phyloP scores from a whole-genome alignment of 352 stramenopile species.

The Phytopythium mirpurense region DNA sequence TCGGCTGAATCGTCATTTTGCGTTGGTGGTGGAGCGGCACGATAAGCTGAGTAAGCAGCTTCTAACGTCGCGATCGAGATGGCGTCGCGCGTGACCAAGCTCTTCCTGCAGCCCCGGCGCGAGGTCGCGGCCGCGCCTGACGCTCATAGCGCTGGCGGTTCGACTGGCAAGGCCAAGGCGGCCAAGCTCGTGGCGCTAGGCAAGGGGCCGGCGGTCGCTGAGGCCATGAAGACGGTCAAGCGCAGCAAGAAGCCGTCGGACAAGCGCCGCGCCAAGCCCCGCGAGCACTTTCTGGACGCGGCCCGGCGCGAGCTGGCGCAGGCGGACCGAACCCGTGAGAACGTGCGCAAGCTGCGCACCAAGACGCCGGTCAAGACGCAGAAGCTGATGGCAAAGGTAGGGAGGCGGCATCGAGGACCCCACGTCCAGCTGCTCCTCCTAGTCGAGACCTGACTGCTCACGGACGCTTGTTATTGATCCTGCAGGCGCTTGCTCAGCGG shows the following conservation, averaged over 20 bases:
- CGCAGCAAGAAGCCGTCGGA: constrained; percentile 21
- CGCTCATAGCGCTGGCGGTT: constrained; percentile 1
- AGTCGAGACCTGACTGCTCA: not conserved
- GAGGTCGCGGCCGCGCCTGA: constrained; percentile 12
- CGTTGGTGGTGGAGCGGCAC: no score
- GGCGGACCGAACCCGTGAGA: constrained; percentile 48
- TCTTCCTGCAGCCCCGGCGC: constrained; percentile 49
- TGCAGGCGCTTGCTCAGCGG: constrained; percentile 38
- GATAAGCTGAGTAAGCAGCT: no score
- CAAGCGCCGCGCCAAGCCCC: constrained; percentile 16
- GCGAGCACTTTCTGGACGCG: constrained; percentile 47
- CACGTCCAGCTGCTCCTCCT: no score
- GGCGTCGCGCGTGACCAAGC: constrained; percentile 62
- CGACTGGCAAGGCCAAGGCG: constrained; percentile 5
- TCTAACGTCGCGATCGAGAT: no score
- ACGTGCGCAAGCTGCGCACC: constrained; percentile 60
- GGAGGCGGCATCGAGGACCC: not conserved
- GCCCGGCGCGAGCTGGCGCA: constrained; percentile 45
- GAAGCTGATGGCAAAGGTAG: constrained; percentile 62
- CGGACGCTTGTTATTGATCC: not conserved
- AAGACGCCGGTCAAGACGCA: constrained; percentile 51
- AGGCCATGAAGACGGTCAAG: constrained; percentile 15
- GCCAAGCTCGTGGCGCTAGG: constrained; percentile 14
- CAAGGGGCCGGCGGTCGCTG: constrained; percentile 10
- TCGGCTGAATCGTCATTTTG: no score